Conservation (phyloP, 192 early-diverging fungal species). For the Gaertneriomyces semiglobifer region DNA sequence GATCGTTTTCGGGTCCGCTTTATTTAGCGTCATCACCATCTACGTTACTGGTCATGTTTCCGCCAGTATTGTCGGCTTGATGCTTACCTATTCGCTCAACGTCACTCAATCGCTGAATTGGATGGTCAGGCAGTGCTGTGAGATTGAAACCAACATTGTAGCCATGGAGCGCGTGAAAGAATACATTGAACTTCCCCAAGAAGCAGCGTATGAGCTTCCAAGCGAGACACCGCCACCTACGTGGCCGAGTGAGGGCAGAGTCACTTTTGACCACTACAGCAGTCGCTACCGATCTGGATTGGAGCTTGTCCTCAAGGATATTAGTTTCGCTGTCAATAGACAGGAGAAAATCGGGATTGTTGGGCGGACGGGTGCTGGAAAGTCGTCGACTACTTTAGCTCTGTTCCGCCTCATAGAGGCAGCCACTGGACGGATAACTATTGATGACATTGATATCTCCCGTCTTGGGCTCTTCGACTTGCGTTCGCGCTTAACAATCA, state of each 20-base stretch:
- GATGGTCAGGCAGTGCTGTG: slow-evolving; percentile 82
- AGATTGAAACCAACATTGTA: slow-evolving; percentile 71
- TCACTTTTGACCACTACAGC: slow-evolving; percentile 74
- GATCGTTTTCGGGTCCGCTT: slow-evolving; percentile 73
- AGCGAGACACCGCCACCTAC: slow-evolving; percentile 22
- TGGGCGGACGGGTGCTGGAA: slow-evolving; percentile 62
- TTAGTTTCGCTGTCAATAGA: slow-evolving; percentile 37
- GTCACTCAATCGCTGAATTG: slow-evolving; percentile 83
- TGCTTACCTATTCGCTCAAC: slow-evolving; percentile 43
- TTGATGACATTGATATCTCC: slow-evolving; percentile 72
- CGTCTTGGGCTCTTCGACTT: slow-evolving; percentile 69
- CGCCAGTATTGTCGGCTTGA: slow-evolving; percentile 62
- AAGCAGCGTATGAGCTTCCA: slow-evolving; percentile 66
- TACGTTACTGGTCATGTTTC: slow-evolving; percentile 48
- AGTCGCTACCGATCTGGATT: slow-evolving; percentile 78
- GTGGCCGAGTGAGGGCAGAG: slow-evolving; percentile 75
- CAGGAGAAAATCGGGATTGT: slow-evolving; percentile 56
- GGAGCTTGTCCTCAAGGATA: slow-evolving; percentile 67
- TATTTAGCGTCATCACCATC: slow-evolving; percentile 66
- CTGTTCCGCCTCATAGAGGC: slow-evolving; percentile 80
- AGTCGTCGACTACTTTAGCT: slow-evolving; percentile 70
- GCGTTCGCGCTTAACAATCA: slow-evolving; percentile 70
- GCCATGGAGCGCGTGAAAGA: slow-evolving; percentile 78
- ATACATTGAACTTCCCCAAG: slow-evolving; percentile 73
- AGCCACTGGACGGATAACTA: slow-evolving; percentile 57